Conservation (phyloP, 2,329 filamentous ascomycete genomes). For the Fusarium sp. region DNA sequence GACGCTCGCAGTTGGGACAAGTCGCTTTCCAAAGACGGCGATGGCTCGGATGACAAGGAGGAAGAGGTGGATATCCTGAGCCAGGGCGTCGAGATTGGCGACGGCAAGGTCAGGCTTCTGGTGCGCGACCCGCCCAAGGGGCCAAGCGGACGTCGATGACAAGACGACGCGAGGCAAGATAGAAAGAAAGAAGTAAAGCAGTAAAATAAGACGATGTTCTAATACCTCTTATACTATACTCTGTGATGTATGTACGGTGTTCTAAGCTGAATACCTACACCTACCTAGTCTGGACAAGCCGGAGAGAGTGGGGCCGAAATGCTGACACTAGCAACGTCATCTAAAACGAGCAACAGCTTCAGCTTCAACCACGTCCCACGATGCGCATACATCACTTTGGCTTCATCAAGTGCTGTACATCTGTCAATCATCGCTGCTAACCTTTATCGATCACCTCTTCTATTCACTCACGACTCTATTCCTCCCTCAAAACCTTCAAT, state of each 20-base stretch:
- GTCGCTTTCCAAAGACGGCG: conserved; percentile 62
- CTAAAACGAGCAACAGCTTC: conserved; percentile 17
- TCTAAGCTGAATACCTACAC: not conserved
- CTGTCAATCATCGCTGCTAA: not conserved
- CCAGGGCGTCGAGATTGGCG: conserved; percentile 75
- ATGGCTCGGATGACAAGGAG: conserved; percentile 54
- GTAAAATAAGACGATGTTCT: conserved; percentile 45
- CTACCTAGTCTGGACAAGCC: not conserved
- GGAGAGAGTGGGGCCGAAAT: conserved; percentile 21
- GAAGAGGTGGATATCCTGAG: conserved; percentile 69
- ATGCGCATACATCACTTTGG: not conserved
- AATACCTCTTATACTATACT: no score
- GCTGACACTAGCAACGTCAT: conserved; percentile 39
- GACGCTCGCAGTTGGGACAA: conserved; percentile 77
- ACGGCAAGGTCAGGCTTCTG: conserved; percentile 73
- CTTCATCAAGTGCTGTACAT: conserved; percentile 1
- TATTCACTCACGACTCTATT: not conserved
- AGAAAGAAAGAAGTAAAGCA: conserved; percentile 40
- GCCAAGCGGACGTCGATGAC: conserved; percentile 61
- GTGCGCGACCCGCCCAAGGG: conserved; percentile 71
- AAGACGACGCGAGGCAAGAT: conserved; percentile 45
- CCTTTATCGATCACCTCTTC: not conserved
- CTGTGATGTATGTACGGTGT: no score
- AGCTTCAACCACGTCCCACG: conserved; percentile 1
- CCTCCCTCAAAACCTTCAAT: conserved; percentile 1